Percentiles rank a stretch among this genome's conserved stretches.
These are phyloP conservation scores for Rugonectria rugulosa DNA, from an alignment of 2,329 filamentous ascomycete species.

Conservation along the genomic window DNA sequence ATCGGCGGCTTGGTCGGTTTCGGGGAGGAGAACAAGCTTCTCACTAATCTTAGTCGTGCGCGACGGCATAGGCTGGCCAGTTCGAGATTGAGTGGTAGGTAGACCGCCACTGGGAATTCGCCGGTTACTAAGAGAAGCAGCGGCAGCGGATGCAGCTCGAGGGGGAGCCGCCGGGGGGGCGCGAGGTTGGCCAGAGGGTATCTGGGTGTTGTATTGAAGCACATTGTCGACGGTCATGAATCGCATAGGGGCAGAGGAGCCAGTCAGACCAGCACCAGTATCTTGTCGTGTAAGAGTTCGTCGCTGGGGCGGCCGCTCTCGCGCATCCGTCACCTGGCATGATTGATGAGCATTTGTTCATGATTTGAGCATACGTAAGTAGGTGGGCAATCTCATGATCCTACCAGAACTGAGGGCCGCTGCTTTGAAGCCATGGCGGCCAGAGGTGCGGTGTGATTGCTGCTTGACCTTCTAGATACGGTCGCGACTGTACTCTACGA, in stretches of 20 bases:
- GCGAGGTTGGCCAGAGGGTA: slow-evolving; percentile 91
- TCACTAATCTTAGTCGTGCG: slow-evolving; percentile 94
- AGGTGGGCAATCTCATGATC: slow-evolving; percentile 29
- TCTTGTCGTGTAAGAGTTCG: slow-evolving; percentile 45
- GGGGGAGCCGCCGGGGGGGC: slow-evolving; percentile 65
- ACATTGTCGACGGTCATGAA: slow-evolving; percentile 94
- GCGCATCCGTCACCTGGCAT: slow-evolving; percentile 48
- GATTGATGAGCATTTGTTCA: slow-evolving; percentile 25
- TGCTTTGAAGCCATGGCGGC: slow-evolving; percentile 58
- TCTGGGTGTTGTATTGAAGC: slow-evolving; percentile 91
- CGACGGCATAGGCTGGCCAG: slow-evolving; percentile 73
- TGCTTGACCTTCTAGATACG: not conserved
- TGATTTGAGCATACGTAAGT: not conserved
- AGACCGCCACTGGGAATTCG: slow-evolving; percentile 48
- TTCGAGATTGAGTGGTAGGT: slow-evolving; percentile 51
- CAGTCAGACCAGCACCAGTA: slow-evolving; percentile 39
- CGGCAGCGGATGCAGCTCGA: slow-evolving; percentile 31
- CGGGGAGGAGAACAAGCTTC: slow-evolving; percentile 93
- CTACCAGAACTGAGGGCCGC: slow-evolving; percentile 65
- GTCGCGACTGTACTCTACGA: not conserved
- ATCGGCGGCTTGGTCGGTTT: slow-evolving; percentile 70
- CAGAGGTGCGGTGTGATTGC: not conserved
- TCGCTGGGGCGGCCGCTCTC: slow-evolving; percentile 46
- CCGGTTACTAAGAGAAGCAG: slow-evolving; percentile 29
- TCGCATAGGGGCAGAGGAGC: slow-evolving; percentile 62